Base-by-base conservation (phyloP, 371 early-diverging fungal genomes). In the Haplosporangium sp. region DNA sequence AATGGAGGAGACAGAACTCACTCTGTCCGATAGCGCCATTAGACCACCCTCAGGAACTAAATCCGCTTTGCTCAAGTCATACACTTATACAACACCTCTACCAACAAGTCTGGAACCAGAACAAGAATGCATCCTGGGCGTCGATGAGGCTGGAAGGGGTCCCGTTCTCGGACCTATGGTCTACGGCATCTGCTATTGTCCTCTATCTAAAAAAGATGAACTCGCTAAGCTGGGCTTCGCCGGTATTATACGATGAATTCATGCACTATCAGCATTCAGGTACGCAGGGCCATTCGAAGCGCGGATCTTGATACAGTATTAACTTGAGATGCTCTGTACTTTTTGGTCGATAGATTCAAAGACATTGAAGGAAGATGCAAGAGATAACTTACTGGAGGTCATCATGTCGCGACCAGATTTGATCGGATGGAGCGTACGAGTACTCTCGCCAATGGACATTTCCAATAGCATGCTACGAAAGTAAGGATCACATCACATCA, bases 91-190 rank as follows among this genome's bases (percentile, higher is more conserved):
- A 47, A 66, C 72, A 7, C 62, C 61, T 13, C 47, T 81, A 47
- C 67, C 77, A 18, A 70, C 64, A 0, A 48, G 16, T 50, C 58
- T 76, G n/a, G 63, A 73, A 37, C 63, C 81, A 36, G 87, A 88
- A 55, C 90, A 79, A 69, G 80, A 91, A 12, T 94, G 90, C 69
- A 86, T 93, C 0, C 81, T 99, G 46, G 99, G 99, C 14, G 95
- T 99, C 2, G 99, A 99, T 81, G 99, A 99, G 74, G 99, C 99
- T 13, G 99, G 99, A 14, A 84, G 99, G 48, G 99, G 99, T 0
- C 99, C 99, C 6, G 98, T 99, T 6, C 86, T 99, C 1, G 96
- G 98, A 0, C 98, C 98, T 10, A 98, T 99, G 98, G 98, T 98
- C 0, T 99, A 98, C 82, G 94, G 95, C 1, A 84, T 92, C 11